These are phyloP conservation scores for Colletotrichum phormii DNA, from an alignment of 2,329 filamentous ascomycete genomes.

Conservation along the genomic window DNA sequence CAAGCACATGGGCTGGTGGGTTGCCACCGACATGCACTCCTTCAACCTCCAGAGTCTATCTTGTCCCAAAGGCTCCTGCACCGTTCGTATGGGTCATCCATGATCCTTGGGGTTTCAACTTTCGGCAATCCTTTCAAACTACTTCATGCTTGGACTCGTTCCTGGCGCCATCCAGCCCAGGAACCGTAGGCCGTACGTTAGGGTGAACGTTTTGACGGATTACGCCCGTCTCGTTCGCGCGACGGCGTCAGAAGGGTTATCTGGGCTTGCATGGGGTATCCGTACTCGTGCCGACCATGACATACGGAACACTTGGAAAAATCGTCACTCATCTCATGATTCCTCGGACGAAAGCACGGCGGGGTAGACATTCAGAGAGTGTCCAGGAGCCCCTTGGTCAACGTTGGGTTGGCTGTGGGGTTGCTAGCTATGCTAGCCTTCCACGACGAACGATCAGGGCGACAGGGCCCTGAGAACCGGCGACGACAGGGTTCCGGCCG, in stretches of 20 bases:
- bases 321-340: neutral
- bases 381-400: neutral
- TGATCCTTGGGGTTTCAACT: neutral
- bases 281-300: neutral
- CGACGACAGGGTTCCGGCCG: neutral
- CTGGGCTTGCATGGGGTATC: neutral
- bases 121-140: neutral
- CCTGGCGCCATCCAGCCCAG: neutral
- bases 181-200: neutral
- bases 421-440: neutral
- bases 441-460: too few relatives aligned
- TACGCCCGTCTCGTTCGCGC: neutral
- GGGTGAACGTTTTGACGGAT: neutral
- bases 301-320: neutral
- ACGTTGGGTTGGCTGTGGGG: neutral
- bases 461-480: neutral
- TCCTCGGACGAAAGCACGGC: neutral
- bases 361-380: neutral
- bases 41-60: neutral
- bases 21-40: neutral
- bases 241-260: neutral
- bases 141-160: neutral
- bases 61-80: neutral
- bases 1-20: neutral
- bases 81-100: neutral